Evolutionary conservation across 371 early-diverging fungal species (phyloP), one percentile per base, ranked within the genome.

Genomic region (Polyrhizophydium stewartii): DNA sequence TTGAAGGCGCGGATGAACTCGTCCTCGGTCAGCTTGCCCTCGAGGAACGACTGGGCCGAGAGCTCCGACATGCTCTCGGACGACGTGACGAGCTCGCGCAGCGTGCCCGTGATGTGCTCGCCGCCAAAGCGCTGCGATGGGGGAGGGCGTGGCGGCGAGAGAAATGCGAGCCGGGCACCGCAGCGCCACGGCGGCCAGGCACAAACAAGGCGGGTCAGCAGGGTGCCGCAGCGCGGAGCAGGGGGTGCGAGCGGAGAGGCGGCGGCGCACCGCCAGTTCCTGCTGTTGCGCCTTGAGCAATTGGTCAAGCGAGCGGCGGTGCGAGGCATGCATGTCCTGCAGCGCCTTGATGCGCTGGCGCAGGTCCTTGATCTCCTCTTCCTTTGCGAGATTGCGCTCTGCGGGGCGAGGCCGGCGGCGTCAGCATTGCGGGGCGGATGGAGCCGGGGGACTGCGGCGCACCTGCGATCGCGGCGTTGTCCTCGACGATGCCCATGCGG

Each of bases 1-100:
- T 61, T 55, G 55, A 55, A 70, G 33, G 60, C 56, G 31, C 58
- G 70, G 19, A 66, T 43, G 56, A 70, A 70, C n/a, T 70, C 70
- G 25, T 70, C 70, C n/a, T 33, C 62, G 35, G 38, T 33, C 21
- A 62, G 35, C 38, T 53, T 56, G 5, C 64, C 61, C 16, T 55
- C 60, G 27, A 63, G 46, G 52, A 53, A 66, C 28, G 67, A 52
- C 22, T 38, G 28, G 5, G 62, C 67, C 17, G 52, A 47, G 13
- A 52, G 21, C 27, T 69, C 66, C 22, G 67, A 59, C 49, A 58
- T 35, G 32, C 37, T 59, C 13, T 69, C 69, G 33, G 40, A 47
- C 12, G 56, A 35, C 27, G 57, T 24, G 21, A 62, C 65, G 24
- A 50, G n/a, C 19, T 56, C 50, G 24, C 59, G 60, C 6, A 69